Evolutionary conservation across 2,329 filamentous ascomycete genomes (phyloP).

Genomic region (Mariannaea sp.): DNA sequence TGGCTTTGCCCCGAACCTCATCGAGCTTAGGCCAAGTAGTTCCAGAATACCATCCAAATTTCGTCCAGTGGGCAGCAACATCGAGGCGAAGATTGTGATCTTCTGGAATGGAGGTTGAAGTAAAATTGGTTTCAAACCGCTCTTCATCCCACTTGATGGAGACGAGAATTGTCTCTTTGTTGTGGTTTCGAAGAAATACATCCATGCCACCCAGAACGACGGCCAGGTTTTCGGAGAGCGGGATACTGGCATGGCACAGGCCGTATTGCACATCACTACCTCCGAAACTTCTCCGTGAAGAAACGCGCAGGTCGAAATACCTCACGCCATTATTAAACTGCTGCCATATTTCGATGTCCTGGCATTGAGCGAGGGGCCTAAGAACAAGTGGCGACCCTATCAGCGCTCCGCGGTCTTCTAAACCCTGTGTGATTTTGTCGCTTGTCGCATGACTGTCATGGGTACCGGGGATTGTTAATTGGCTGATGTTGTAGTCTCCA

Average conservation of each 20-base stretch:
- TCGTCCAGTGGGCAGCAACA: neutral
- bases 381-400: neutral
- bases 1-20: neutral
- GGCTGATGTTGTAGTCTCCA: conserved; percentile 1
- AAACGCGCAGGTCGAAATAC: conserved; percentile 5
- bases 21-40: conserved; percentile 1
- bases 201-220: neutral
- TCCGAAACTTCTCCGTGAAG: neutral
- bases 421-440: neutral
- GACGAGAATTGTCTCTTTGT: neutral
- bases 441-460: conserved; percentile 9
- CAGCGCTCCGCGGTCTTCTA: no score
- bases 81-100: no score
- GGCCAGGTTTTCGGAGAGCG: neutral
- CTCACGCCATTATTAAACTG: neutral
- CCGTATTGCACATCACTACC: conserved; percentile 3
- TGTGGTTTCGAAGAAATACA: neutral
- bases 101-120: conserved; percentile 3
- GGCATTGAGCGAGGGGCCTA: neutral
- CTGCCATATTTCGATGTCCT: neutral
- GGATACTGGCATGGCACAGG: conserved; percentile 1
- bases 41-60: conserved; percentile 8
- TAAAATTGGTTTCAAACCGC: neutral
- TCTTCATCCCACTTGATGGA: conserved; percentile 7
- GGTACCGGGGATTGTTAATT: conserved; percentile 5